Conservation (phyloP, 192 early-diverging fungal genomes). For the Phlyctochytrium planicorne region DNA sequence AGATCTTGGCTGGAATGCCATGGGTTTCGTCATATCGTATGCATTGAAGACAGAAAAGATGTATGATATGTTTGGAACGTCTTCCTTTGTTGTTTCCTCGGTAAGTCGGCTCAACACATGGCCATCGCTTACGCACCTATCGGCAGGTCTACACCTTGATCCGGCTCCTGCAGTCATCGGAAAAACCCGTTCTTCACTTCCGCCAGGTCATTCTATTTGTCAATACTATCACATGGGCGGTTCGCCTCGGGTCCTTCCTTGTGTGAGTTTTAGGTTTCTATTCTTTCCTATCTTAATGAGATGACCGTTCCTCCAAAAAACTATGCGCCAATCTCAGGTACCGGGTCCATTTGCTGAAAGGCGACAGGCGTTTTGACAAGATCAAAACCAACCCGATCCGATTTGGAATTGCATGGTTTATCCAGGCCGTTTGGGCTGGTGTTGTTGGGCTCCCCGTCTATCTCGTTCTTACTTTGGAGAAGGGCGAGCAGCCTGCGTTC, state of each 20-base stretch:
- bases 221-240: conserved; percentile 28
- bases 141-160: neutral
- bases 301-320: no score
- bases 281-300: no score
- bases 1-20: conserved; percentile 7
- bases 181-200: neutral
- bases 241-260: conserved; percentile 20
- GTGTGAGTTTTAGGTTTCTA: no score
- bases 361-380: conserved; percentile 38
- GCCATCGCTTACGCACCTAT: no score
- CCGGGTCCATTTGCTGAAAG: conserved; percentile 25
- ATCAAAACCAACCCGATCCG: conserved; percentile 30
- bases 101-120: no score
- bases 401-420: conserved; percentile 25
- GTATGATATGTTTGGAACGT: conserved; percentile 31
- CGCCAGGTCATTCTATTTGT: conserved; percentile 25
- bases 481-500: conserved; percentile 13
- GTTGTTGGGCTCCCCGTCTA: conserved; percentile 32
- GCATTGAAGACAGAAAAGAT: conserved; percentile 25
- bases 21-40: conserved; percentile 18
- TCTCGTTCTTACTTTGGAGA: conserved; percentile 13
- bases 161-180: neutral
- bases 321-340: no score
- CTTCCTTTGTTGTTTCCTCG: conserved; percentile 9
- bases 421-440: conserved; percentile 31